phyloP scores from a whole-genome alignment of 2,329 filamentous ascomycete genomes.

The Boeremia exigua region DNA sequence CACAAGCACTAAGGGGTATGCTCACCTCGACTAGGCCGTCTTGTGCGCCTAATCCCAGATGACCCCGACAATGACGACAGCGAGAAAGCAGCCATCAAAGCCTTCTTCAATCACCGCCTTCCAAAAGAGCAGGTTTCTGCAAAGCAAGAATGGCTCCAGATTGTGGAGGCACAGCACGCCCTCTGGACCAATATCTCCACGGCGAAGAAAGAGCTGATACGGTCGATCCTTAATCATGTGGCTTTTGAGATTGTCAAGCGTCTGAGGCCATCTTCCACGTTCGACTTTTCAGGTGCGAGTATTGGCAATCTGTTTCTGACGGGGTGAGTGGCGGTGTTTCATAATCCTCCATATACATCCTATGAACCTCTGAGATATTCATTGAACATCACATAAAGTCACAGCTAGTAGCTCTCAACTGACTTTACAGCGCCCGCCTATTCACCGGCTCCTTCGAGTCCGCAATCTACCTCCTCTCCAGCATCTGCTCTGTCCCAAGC shows the following conservation, averaged over 20 bases:
- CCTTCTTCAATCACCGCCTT: constrained; percentile 87
- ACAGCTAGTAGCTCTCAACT: constrained; percentile 1
- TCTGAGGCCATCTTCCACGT: constrained; percentile 53
- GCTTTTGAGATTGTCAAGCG: constrained; percentile 59
- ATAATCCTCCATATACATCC: no score
- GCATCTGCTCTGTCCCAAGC: constrained; percentile 82
- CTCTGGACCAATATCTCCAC: constrained; percentile 69
- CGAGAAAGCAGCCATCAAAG: constrained; percentile 73
- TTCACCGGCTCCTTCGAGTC: constrained; percentile 94
- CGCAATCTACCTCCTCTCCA: constrained; percentile 86
- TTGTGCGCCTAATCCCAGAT: constrained; percentile 88
- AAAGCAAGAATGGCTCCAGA: constrained; percentile 81
- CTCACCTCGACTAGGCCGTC: constrained; percentile 65
- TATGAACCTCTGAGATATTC: no score
- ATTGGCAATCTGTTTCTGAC: constrained; percentile 61
- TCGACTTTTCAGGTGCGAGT: constrained; percentile 58
- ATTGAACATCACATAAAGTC: not conserved
- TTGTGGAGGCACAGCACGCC: constrained; percentile 80
- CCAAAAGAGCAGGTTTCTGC: constrained; percentile 67
- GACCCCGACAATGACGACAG: constrained; percentile 56
- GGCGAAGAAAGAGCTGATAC: constrained; percentile 59
- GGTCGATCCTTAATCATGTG: constrained; percentile 57
- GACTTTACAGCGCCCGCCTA: constrained; percentile 70
- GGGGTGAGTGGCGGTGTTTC: constrained; percentile 46
- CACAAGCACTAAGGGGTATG: not conserved